phyloP scores from a whole-genome alignment of 1,139 yeast species.

The Geotrichum bryndzae region DNA sequence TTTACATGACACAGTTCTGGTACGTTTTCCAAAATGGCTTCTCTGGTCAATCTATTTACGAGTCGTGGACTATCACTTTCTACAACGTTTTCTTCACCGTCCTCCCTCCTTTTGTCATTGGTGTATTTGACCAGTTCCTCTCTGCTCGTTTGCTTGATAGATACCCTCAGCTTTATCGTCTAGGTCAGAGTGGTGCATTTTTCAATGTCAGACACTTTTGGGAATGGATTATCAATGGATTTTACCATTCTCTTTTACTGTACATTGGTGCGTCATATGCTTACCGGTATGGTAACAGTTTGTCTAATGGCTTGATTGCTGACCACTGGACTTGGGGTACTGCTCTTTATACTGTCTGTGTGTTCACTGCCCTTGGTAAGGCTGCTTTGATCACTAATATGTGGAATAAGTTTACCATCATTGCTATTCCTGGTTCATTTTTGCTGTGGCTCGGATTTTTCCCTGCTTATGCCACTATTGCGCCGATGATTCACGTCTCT shows the following conservation, averaged over 20 bases:
- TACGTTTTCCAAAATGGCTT: slow-evolving; percentile 86
- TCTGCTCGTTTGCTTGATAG: slow-evolving; percentile 82
- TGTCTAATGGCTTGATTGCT: slow-evolving; percentile 64
- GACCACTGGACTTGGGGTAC: slow-evolving; percentile 97
- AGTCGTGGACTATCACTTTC: slow-evolving; percentile 95
- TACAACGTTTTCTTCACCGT: slow-evolving; percentile 96
- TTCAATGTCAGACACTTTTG: slow-evolving; percentile 89
- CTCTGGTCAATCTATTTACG: slow-evolving; percentile 93
- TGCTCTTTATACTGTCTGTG: slow-evolving; percentile 79
- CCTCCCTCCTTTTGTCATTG: slow-evolving; percentile 91
- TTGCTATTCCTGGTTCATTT: slow-evolving; percentile 95
- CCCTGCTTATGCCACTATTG: slow-evolving; percentile 81
- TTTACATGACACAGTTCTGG: slow-evolving; percentile 98
- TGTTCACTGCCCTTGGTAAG: slow-evolving; percentile 85
- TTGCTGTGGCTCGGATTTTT: slow-evolving; percentile 75
- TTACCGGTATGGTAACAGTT: slow-evolving; percentile 60
- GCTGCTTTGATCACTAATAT: slow-evolving; percentile 87
- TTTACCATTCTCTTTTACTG: slow-evolving; percentile 83
- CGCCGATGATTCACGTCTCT: slow-evolving; percentile 79
- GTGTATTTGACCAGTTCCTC: slow-evolving; percentile 94
- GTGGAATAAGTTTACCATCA: slow-evolving; percentile 89
- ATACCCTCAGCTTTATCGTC: slow-evolving; percentile 85
- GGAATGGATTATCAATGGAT: slow-evolving; percentile 97
- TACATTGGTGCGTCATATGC: slow-evolving; percentile 69
- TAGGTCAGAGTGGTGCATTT: slow-evolving; percentile 84